A percentile compares a stretch with the other conserved stretches of the same genome.
These are phyloP conservation scores for Phaeolepiota aurea DNA, from an alignment of 768 basidiomycete genomes.

Conservation along the genomic window DNA sequence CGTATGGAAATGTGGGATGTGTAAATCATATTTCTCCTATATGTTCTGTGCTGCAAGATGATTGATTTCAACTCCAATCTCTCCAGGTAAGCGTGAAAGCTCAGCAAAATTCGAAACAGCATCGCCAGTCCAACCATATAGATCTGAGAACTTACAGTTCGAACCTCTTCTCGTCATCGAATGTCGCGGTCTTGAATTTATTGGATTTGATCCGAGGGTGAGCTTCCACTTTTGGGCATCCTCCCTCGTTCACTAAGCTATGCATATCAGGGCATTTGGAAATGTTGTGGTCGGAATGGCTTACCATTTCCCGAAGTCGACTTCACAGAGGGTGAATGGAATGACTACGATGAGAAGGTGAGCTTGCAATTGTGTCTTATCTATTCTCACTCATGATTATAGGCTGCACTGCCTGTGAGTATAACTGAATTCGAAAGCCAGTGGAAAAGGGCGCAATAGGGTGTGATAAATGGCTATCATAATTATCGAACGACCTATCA, in stretches of 20 bases:
- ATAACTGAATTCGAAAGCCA: constrained; percentile 58
- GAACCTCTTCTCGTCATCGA: constrained; percentile 66
- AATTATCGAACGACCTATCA: too few relatives aligned
- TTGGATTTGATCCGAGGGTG: constrained; percentile 67
- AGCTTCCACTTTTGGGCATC: too few relatives aligned
- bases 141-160: constrained; percentile 51
- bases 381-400: constrained; percentile 5
- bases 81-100: constrained; percentile 62
- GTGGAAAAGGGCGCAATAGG: constrained; percentile 55
- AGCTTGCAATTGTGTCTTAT: not conserved
- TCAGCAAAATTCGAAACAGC: constrained; percentile 70
- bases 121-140: constrained; percentile 45
- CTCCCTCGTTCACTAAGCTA: too few relatives aligned
- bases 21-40: constrained; percentile 20
- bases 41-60: not conserved
- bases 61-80: not conserved
- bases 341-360: constrained; percentile 90
- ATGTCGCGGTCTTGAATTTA: constrained; percentile 83
- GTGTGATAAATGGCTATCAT: too few relatives aligned
- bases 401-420: constrained; percentile 60
- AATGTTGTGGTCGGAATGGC: constrained; percentile 54
- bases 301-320: constrained; percentile 60
- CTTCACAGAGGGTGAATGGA: constrained; percentile 65
- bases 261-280: constrained; percentile 67
- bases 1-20: constrained; percentile 72